Evolutionary conservation across 257 asterid species (phyloP), one percentile per base, ranked within the genome.

Genomic region (Buddleja alternifolia): DNA sequence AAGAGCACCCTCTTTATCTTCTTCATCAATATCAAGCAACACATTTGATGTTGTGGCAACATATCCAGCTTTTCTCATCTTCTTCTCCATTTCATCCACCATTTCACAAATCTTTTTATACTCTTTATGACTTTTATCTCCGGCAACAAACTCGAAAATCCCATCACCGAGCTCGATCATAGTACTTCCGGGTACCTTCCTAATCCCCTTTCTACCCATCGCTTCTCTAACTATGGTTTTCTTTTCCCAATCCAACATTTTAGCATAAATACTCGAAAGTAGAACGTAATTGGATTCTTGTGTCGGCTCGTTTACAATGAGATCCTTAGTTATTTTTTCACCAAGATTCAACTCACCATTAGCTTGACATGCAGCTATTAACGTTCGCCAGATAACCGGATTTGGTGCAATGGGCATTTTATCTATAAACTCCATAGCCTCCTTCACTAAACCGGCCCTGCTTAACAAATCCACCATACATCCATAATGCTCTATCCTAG

Each of bases 401-500:
- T 86, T 89, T 16, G 93, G 96, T 7, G 73, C 75, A 53, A 91
- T 44, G 1, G 95, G 95, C 95, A 86, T 86, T 69, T 54, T 60
- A 8, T 80, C 72, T 60, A 88, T 78, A 63, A 88, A 86, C 37
- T 73, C 85, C 41, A 88, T 29, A 25, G 96, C 96, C 47, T 86
- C 88, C 57, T 82, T 73, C 0, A 86, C 78, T 58, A 66, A 77
- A 37, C 95, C 97, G 6, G 85, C 91, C 71, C 95, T 66, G 78
- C 96, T 72, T 11, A 91, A 65, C 78, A 91, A 60, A 82, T 91
- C 95, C 71, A 89, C 93, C 90, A 91, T 82, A 60, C 97, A 91
- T 20, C 96, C 97, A 16, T 89, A 91, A 64, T 91, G 97, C 84
- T 86, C 95, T 6, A 91, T 85, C 75, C 85, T 82, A 7, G 96